Conservation (phyloP, 2,329 filamentous ascomycete genomes). For the Dendryphion nanum region DNA sequence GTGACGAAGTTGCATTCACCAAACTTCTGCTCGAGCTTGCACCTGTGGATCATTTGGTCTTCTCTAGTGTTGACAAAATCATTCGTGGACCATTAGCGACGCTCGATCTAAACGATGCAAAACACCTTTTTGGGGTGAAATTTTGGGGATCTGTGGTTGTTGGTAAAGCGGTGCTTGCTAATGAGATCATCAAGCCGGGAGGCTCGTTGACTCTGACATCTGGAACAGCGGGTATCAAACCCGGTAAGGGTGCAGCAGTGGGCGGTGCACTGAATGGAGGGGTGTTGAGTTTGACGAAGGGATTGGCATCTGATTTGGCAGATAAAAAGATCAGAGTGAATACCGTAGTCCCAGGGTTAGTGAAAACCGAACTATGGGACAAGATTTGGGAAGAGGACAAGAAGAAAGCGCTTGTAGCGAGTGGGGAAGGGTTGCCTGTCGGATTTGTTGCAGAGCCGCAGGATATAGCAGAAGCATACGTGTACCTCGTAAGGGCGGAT, state of each 20-base stretch:
- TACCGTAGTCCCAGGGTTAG: slow-evolving; percentile 9
- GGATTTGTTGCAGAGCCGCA: slow-evolving; percentile 10
- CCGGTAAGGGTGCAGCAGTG: slow-evolving; percentile 38
- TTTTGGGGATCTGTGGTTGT: slow-evolving; percentile 41
- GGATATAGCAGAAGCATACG: slow-evolving; percentile 10
- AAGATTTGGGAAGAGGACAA: slow-evolving; percentile 7
- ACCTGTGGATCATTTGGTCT: slow-evolving; percentile 41
- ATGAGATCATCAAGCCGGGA: slow-evolving; percentile 38
- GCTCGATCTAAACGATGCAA: slow-evolving; percentile 34
- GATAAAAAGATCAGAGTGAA: slow-evolving; percentile 11
- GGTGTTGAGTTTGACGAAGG: slow-evolving; percentile 11
- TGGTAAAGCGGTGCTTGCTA: slow-evolving; percentile 38
- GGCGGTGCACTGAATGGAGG: slow-evolving; percentile 28
- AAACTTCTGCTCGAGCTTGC: slow-evolving; percentile 26
- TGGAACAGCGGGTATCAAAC: slow-evolving; percentile 35
- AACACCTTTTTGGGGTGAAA: slow-evolving; percentile 41
- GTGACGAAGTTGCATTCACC: slow-evolving; percentile 35
- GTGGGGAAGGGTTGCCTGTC: slow-evolving; percentile 4
- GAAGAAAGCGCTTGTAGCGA: slow-evolving; percentile 3
- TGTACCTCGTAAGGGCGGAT: slow-evolving; percentile 7
- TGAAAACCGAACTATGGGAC: slow-evolving; percentile 12
- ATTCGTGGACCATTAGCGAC: slow-evolving; percentile 38
- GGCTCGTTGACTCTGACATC: slow-evolving; percentile 42
- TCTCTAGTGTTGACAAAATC: slow-evolving; percentile 40
- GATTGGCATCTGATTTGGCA: slow-evolving; percentile 7